Evolutionary conservation across 1,284 basidiomycete species (phyloP), one percentile per base, ranked within the genome.

Genomic region (Malassezia brasiliensis): DNA sequence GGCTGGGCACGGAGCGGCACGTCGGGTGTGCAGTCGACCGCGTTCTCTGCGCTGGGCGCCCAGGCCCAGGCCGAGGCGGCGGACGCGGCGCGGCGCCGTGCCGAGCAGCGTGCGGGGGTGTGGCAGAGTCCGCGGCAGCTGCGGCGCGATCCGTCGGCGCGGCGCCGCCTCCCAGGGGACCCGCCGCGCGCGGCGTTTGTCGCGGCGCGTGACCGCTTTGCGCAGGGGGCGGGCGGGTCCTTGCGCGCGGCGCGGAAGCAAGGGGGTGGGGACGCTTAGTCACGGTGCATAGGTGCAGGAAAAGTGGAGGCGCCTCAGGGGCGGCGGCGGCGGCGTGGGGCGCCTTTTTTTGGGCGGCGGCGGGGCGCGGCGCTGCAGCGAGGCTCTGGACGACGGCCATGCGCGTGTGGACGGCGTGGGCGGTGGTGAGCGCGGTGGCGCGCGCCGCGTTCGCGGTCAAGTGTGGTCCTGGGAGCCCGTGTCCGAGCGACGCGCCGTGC

Each of bases 401-500:
- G 45, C 30, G 25, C 10, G 11, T 14, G n/a, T 47, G 45, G 45
- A 12, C 12, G 45, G 17, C 15, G 17, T 25, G 20, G 30, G 47
- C 47, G 7, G 19, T 45, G 28, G 35, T 22, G 9, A 20, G 35
- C 34, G 53, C 34, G 38, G 10, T 19, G 4, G 32, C 15, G 40
- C 37, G 6, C 3, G 40, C 44, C 14, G 42, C 32, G 41, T 32
- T 45, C 5, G 48, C 47, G 10, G 47, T 35, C 15, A 20, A 41
- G 35, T 45, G 38, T 47, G 25, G 42, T 10, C 41, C 25, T 2
- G 32, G 19, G 15, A 50, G 20, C 3, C 17, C 52, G 9, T 70
- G 68, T 45, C 65, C 66, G 10, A 20, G 41, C 19, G 53, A 56
- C 6, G 53, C 49, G 25, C 68, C 67, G 15, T 70, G 68, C 59